Base-by-base conservation (phyloP, 768 basidiomycete species). In the Naganishia antarctica region DNA sequence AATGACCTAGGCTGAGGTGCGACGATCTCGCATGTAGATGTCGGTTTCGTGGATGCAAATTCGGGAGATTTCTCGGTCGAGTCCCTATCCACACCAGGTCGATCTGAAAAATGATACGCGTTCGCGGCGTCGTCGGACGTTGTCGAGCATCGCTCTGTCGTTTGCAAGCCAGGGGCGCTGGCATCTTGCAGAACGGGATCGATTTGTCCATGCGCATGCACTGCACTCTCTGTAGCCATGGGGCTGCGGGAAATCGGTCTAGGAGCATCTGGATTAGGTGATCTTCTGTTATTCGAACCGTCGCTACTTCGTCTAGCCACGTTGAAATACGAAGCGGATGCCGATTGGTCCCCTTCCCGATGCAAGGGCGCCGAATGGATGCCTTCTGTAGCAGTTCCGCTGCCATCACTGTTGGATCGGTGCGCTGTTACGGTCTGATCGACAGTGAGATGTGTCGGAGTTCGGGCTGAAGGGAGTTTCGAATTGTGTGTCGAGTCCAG, bases 291-390 rank as follows among this genome's bases (percentile, higher is more conserved):
- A 18, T 25, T 29, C 11, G 40, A 49, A 45, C 53, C 62, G 41
- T 50, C 53, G 37, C 62, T 53, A 15, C 34, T 25, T 29, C 37
- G 49, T 11, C 15, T 25, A 25, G 43, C 53, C 50, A 28, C 13
- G 41, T 15, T 31, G n/a, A 43, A 63, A 44, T 31, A 51, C 40
- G 62, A 51, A 21, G 21, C 18, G 43, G 43, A 41, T 43, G 46
- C 28, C 12, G 41, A 18, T 12, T 31, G 40, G 31, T 45, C 40
- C 21, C 41, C 51, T 28, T 43, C 44, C 12, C n/a, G 37, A n/a
- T 31, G 62, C 21, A 63, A 44, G 29, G 62, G 62, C 21, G 62
- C 62, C 1, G 62, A 63, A 57, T 63, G 32, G n/a, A 41, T 44
- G 8, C 62, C 50, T 29, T 43, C 47, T 3, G 46, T 49, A 21